A percentile compares a stretch with the other conserved stretches of the same genome.
phyloP scores from a whole-genome alignment of 768 basidiomycete genomes.

The Calocybe indica region DNA sequence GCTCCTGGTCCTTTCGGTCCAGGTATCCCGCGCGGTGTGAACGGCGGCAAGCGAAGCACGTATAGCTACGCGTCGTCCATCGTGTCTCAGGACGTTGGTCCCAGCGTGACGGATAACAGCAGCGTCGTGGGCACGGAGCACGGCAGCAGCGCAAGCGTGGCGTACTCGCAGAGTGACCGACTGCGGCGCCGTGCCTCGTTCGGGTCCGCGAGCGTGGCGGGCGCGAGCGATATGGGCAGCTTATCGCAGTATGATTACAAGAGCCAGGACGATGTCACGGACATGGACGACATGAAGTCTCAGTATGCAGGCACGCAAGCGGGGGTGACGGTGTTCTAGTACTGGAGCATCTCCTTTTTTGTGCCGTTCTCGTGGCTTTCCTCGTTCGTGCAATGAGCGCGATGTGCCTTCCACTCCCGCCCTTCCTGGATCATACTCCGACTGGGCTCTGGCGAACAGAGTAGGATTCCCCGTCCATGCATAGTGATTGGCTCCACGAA shows the following conservation, averaged over 20 bases:
- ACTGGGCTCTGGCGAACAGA: too few species aligned
- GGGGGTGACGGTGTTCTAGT: constrained; percentile 83
- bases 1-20: constrained; percentile 65
- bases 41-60: constrained; percentile 67
- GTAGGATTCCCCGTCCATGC: too few species aligned
- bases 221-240: constrained; percentile 74
- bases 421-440: too few species aligned
- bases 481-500: too few species aligned
- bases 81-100: constrained; percentile 84
- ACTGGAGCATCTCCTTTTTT: not conserved
- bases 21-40: constrained; percentile 54
- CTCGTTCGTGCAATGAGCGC: not conserved
- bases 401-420: too few species aligned
- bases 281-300: constrained; percentile 83
- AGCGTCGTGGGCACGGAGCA: constrained; percentile 55
- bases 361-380: not conserved
- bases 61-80: constrained; percentile 89
- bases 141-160: constrained; percentile 52
- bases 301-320: constrained; percentile 84
- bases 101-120: constrained; percentile 51
- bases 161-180: constrained; percentile 89
- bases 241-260: constrained; percentile 79
- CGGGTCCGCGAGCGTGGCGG: constrained; percentile 60
- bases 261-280: constrained; percentile 79
- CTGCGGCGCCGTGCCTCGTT: constrained; percentile 74